Percentiles rank a stretch among this genome's conserved stretches.
Evolutionary conservation across 1,139 yeast species (phyloP).

Genomic region (Geotrichum phurueaensis): DNA sequence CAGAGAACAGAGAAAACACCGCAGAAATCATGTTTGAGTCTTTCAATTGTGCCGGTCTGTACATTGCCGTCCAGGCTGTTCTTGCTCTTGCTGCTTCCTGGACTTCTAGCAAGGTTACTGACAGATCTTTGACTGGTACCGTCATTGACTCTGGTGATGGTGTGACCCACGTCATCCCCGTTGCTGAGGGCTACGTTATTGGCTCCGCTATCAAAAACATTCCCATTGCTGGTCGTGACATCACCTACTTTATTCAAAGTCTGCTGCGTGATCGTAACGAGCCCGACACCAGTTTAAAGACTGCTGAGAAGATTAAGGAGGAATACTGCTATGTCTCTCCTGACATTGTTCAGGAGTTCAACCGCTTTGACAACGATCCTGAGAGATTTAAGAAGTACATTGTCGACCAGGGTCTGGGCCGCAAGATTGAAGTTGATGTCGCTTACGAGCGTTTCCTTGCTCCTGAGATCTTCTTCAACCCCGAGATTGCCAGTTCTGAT

Average conservation of each 20-base stretch:
- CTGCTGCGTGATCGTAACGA: slow-evolving; percentile 96
- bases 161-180: slow-evolving; percentile 97
- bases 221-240: slow-evolving; percentile 98
- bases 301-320: slow-evolving; percentile 95
- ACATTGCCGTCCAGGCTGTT: slow-evolving; percentile 98
- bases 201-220: slow-evolving; percentile 95
- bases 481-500: slow-evolving; percentile 93
- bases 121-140: slow-evolving; percentile 94
- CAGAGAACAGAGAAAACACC: slow-evolving; percentile 95
- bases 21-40: slow-evolving; percentile 99
- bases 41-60: slow-evolving; percentile 95
- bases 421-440: slow-evolving; percentile 68
- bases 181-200: slow-evolving; percentile 97
- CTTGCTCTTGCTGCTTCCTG: slow-evolving; percentile 97
- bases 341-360: slow-evolving; percentile 93
- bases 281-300: slow-evolving; percentile 83
- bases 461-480: slow-evolving; percentile 96
- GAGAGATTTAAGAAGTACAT: slow-evolving; percentile 90
- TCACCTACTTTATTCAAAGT: slow-evolving; percentile 87
- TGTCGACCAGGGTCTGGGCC: slow-evolving; percentile 74
- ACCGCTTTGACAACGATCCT: slow-evolving; percentile 88
- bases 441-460: slow-evolving; percentile 97
- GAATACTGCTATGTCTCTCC: slow-evolving; percentile 97
- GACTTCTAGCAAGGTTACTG: slow-evolving; percentile 94
- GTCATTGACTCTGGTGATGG: slow-evolving; percentile 98